These are phyloP conservation scores for Raphanus sativus DNA, from an alignment of 345 rosid genomes.

Conservation along the genomic window DNA sequence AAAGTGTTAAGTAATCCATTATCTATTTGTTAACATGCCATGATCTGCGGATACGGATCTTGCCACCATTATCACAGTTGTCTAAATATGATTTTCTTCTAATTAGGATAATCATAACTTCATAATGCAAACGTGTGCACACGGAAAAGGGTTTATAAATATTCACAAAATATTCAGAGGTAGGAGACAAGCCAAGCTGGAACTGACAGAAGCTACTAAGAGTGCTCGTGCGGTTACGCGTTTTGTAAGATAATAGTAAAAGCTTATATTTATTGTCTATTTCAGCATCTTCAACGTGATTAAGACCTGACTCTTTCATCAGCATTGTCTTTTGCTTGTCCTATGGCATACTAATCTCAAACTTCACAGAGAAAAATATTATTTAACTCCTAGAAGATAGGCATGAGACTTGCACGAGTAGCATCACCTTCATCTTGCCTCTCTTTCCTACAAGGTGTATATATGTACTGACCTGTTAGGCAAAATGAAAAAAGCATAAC, in stretches of 20 bases:
- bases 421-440: background rate
- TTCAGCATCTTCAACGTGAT: background rate
- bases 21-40: background rate
- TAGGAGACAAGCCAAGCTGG: constrained; percentile 19
- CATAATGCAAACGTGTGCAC: constrained; percentile 14
- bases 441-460: background rate
- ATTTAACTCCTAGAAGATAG: background rate
- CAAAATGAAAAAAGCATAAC: background rate
- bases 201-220: background rate
- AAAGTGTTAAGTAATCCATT: background rate
- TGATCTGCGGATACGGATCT: background rate
- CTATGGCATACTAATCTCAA: background rate
- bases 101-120: background rate
- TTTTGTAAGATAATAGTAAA: background rate
- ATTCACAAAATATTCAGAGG: background rate
- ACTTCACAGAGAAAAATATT: background rate
- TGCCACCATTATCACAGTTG: constrained; percentile 6
- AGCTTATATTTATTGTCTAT: background rate
- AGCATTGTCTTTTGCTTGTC: constrained; percentile 2
- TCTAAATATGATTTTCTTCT: background rate
- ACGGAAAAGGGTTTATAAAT: constrained; percentile 15
- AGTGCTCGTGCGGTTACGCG: constrained; percentile 26
- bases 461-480: background rate
- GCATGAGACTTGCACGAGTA: constrained; percentile 26
- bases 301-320: background rate